Evolutionary conservation across 306 rosid species (phyloP).

Genomic region (Coriaria nepalensis): DNA sequence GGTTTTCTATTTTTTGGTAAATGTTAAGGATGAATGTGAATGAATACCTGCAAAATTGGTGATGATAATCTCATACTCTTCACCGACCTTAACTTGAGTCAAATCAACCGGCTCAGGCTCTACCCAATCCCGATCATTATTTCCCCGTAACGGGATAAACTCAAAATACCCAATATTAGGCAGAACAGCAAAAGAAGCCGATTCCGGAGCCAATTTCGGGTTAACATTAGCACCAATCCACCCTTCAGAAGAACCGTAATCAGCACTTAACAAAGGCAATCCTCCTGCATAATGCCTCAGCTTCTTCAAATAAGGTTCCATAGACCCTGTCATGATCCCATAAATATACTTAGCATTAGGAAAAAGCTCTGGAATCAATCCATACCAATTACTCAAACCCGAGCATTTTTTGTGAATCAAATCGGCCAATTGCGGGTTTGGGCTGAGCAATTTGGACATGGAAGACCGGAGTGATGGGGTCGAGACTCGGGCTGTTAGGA

Average conservation of each 20-base stretch:
- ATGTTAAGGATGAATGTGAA: conserved; percentile 2
- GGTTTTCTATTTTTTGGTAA: neutral
- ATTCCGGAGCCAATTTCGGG: conserved; percentile 54
- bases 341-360: conserved; percentile 66
- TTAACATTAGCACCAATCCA: conserved; percentile 79
- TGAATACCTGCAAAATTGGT: conserved; percentile 73
- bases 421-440: conserved; percentile 69
- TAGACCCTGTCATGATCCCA: conserved; percentile 90
- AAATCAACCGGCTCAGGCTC: conserved; percentile 47
- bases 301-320: conserved; percentile 68
- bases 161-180: conserved; percentile 90
- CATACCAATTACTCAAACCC: conserved; percentile 69
- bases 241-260: conserved; percentile 94
- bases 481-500: conserved; percentile 36
- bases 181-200: conserved; percentile 57
- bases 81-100: conserved; percentile 56
- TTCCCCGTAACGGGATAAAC: conserved; percentile 45
- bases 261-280: conserved; percentile 67
- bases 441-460: conserved; percentile 54
- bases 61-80: conserved; percentile 55
- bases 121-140: conserved; percentile 7
- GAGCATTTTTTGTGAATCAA: conserved; percentile 32
- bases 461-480: conserved; percentile 37
- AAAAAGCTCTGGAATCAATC: conserved; percentile 66
- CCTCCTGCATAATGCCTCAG: conserved; percentile 76